phyloP scores from a whole-genome alignment of 1,284 basidiomycete genomes.

The Chiua sp. region DNA sequence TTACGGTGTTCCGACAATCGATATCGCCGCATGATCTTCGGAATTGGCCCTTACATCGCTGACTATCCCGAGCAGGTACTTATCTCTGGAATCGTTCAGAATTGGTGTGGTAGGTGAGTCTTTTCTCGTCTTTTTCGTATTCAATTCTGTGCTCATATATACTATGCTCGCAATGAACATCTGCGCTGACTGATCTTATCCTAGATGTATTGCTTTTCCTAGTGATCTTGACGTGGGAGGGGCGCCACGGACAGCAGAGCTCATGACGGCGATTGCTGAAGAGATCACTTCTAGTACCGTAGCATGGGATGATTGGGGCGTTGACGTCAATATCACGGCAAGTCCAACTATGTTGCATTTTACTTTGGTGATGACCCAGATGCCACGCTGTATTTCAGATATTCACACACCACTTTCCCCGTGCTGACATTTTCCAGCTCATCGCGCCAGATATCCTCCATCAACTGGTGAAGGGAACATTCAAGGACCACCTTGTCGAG shows the following conservation, averaged over 20 bases:
- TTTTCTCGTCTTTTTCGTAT: background rate
- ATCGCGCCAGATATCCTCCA: background rate
- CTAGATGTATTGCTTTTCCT: conserved; percentile 4
- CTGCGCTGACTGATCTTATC: background rate
- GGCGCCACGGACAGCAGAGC: background rate
- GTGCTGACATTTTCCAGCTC: background rate
- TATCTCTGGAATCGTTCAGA: conserved; percentile 19
- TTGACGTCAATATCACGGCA: background rate
- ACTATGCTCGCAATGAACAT: background rate
- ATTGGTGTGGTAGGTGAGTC: conserved; percentile 27
- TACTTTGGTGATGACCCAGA: background rate
- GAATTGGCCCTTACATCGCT: conserved; percentile 24
- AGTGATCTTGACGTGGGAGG: background rate
- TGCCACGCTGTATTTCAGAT: background rate
- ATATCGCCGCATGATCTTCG: conserved; percentile 9
- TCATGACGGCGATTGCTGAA: background rate
- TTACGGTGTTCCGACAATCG: conserved; percentile 15
- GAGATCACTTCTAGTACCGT: background rate
- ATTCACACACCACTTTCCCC: background rate
- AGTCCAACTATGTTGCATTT: background rate
- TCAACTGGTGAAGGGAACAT: background rate
- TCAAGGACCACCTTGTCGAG: background rate
- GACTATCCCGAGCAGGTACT: conserved; percentile 30
- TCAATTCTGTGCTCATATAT: too few relatives aligned
- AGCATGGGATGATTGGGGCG: conserved; percentile 3